Evolutionary conservation across 202 grass and related monocot species (phyloP).

Genomic region (Miscanthus sacchariflorus): DNA sequence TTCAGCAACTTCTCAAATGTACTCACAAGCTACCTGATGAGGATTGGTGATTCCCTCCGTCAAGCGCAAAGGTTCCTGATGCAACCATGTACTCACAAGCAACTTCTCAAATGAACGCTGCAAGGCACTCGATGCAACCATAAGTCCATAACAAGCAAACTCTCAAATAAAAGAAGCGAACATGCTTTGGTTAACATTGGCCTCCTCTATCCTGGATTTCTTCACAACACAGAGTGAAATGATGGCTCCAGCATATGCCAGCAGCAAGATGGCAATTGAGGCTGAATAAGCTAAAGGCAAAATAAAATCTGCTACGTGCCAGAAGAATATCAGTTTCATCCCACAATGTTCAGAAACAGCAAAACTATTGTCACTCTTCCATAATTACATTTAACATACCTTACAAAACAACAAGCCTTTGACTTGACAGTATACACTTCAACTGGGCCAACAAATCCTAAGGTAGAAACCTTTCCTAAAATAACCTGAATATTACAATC

Average conservation of each 20-base stretch:
- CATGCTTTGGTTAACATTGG: neutral
- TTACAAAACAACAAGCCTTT: conserved; percentile 10
- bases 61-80: neutral
- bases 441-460: conserved; percentile 2
- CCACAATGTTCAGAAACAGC: neutral
- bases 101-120: neutral
- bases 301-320: neutral
- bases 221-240: neutral
- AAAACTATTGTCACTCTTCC: neutral
- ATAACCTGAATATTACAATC: conserved; percentile 20
- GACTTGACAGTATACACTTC: neutral
- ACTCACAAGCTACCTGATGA: neutral
- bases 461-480: neutral
- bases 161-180: neutral
- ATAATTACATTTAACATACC: neutral
- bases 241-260: neutral
- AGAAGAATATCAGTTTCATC: neutral
- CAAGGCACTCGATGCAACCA: neutral
- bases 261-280: neutral
- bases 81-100: neutral
- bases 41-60: neutral
- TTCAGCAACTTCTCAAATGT: neutral
- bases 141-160: neutral
- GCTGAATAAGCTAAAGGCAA: neutral
- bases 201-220: neutral